Conservation (phyloP, 345 rosid species). For the Gossypium longicalyx region DNA sequence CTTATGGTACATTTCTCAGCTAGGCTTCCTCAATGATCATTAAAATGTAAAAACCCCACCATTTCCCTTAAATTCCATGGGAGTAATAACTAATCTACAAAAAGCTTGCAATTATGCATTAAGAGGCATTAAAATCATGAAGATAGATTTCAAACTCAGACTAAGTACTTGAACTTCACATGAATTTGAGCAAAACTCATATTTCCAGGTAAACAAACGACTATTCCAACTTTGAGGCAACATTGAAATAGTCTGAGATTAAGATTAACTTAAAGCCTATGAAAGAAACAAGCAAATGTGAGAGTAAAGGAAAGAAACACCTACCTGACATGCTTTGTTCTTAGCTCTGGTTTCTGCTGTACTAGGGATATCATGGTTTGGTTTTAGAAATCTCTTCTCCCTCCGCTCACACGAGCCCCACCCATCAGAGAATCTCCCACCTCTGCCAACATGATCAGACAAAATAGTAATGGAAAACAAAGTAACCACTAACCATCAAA, state of each 20-base stretch:
- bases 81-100: not conserved
- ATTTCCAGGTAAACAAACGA: not conserved
- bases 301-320: not conserved
- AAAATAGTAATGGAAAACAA: not conserved
- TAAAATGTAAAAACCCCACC: not conserved
- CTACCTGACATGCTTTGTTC: conserved; percentile 90
- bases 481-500: not conserved
- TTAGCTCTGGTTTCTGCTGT: conserved; percentile 97
- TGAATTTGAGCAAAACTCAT: not conserved
- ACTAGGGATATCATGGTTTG: conserved; percentile 87
- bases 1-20: not conserved
- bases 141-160: not conserved
- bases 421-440: conserved; percentile 78
- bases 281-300: not conserved
- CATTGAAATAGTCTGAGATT: not conserved
- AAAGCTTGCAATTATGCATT: not conserved
- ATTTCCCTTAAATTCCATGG: not conserved
- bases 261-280: not conserved
- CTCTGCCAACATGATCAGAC: conserved; percentile 11
- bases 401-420: conserved; percentile 95
- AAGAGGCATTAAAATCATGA: not conserved
- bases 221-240: not conserved
- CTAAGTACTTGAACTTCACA: not conserved
- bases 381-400: conserved; percentile 77
- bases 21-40: not conserved